A percentile compares a stretch with the other conserved stretches of the same genome.
Evolutionary conservation across 2,329 filamentous ascomycete species (phyloP).

Genomic region (Diaporthe vexans): DNA sequence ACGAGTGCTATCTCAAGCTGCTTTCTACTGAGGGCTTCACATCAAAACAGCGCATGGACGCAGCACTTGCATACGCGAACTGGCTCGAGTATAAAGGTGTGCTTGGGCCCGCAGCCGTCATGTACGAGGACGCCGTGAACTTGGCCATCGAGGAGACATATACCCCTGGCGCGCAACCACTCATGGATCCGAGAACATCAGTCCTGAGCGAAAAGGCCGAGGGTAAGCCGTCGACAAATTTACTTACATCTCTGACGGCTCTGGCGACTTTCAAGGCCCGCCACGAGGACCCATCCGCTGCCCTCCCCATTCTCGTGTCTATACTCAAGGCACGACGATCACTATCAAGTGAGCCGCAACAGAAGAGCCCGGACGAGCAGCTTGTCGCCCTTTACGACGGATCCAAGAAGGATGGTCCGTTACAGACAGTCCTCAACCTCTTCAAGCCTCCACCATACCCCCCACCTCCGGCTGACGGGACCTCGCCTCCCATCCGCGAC

Average conservation of each 20-base stretch:
- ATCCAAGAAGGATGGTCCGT: slow-evolving; percentile 33
- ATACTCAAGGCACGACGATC: slow-evolving; percentile 83
- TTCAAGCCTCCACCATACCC: slow-evolving; percentile 75
- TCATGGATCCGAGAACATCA: slow-evolving; percentile 74
- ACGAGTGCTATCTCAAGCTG: slow-evolving; percentile 85
- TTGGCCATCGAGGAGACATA: slow-evolving; percentile 74
- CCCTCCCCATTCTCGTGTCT: slow-evolving; percentile 88
- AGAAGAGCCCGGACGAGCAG: background rate
- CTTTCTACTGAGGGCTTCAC: slow-evolving; percentile 85
- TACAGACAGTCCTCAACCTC: slow-evolving; percentile 46
- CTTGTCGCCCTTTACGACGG: slow-evolving; percentile 1
- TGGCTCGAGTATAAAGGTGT: slow-evolving; percentile 85
- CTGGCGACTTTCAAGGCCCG: slow-evolving; percentile 84
- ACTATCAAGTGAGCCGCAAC: slow-evolving; percentile 56
- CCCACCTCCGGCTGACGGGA: slow-evolving; percentile 77
- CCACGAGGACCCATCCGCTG: slow-evolving; percentile 73
- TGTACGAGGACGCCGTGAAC: slow-evolving; percentile 82
- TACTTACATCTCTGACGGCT: slow-evolving; percentile 81
- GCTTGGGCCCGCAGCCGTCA: slow-evolving; percentile 74
- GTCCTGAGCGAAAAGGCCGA: slow-evolving; percentile 72
- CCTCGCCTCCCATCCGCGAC: slow-evolving; percentile 74
- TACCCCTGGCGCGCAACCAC: slow-evolving; percentile 51
- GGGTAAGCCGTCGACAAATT: slow-evolving; percentile 73
- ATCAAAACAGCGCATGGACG: slow-evolving; percentile 83
- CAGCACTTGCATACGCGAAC: slow-evolving; percentile 85